A percentile compares a stretch with the other conserved stretches of the same genome.
Conservation (phyloP, 2,329 filamentous ascomycete genomes). For the Alternaria sp. region DNA sequence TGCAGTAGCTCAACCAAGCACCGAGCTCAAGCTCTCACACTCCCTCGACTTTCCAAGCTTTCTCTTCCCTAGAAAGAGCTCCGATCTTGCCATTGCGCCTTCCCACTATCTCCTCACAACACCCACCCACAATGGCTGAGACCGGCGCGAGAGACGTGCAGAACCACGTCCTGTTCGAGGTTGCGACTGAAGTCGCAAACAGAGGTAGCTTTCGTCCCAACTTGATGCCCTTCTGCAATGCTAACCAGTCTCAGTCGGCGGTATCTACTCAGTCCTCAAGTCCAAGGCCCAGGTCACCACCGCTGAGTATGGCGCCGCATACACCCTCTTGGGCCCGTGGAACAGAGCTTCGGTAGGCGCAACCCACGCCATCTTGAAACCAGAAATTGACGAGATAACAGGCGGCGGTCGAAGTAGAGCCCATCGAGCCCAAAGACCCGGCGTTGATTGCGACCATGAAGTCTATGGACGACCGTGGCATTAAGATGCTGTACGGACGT, state of each 20-base stretch:
- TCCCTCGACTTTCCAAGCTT: constrained; percentile 24
- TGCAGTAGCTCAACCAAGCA: constrained; percentile 36
- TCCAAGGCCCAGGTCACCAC: constrained; percentile 98
- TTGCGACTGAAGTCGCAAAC: constrained; percentile 97
- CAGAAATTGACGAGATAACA: constrained; percentile 49
- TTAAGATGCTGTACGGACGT: constrained; percentile 88
- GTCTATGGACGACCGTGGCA: constrained; percentile 91
- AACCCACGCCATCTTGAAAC: constrained; percentile 2
- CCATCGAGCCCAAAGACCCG: constrained; percentile 81
- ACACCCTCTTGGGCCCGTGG: constrained; percentile 92
- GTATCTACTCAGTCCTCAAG: constrained; percentile 99
- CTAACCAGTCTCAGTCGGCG: constrained; percentile 72
- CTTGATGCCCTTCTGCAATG: constrained; percentile 2
- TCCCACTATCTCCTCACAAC: constrained; percentile 3
- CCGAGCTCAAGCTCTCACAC: constrained; percentile 30
- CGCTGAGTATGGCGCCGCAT: constrained; percentile 96
- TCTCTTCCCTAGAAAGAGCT: constrained; percentile 16
- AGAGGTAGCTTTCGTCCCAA: constrained; percentile 67
- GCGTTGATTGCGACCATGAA: constrained; percentile 83
- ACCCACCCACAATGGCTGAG: constrained; percentile 37
- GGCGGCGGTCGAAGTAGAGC: constrained; percentile 98
- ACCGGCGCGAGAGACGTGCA: constrained; percentile 71
- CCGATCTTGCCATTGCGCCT: constrained; percentile 16
- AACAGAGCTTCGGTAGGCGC: constrained; percentile 82
- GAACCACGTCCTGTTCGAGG: constrained; percentile 95